These are phyloP conservation scores for Ceratocystis alfenasii DNA, from an alignment of 2,329 filamentous ascomycete species.

Conservation along the genomic window DNA sequence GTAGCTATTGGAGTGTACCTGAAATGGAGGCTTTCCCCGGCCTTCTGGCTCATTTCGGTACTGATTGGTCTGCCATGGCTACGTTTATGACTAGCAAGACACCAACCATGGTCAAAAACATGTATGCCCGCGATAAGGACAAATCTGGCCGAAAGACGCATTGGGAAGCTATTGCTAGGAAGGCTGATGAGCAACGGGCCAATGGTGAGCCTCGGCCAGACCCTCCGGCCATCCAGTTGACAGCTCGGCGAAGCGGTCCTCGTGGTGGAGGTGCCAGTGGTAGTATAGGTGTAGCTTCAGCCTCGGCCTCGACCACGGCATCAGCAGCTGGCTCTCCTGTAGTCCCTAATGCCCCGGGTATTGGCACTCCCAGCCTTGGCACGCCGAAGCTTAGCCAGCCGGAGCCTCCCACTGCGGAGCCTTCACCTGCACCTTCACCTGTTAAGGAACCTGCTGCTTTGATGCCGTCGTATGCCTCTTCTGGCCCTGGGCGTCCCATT, in stretches of 20 bases:
- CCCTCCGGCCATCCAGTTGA: slow-evolving; percentile 43
- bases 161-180: slow-evolving; percentile 47
- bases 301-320: slow-evolving; percentile 6
- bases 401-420: slow-evolving; percentile 18
- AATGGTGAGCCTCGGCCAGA: slow-evolving; percentile 49
- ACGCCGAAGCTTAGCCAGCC: slow-evolving; percentile 16
- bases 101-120: slow-evolving; percentile 72
- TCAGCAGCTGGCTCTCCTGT: slow-evolving; percentile 16
- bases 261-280: slow-evolving; percentile 31
- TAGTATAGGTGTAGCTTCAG: slow-evolving; percentile 27
- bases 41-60: slow-evolving; percentile 62
- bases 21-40: slow-evolving; percentile 67
- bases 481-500: slow-evolving; percentile 4
- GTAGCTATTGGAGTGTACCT: slow-evolving; percentile 79
- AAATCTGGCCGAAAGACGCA: slow-evolving; percentile 38
- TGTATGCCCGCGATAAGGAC: slow-evolving; percentile 52
- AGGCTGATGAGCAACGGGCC: slow-evolving; percentile 45
- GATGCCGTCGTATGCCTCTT: not conserved
- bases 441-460: slow-evolving; percentile 5
- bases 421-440: slow-evolving; percentile 16
- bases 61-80: slow-evolving; percentile 65
- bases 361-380: slow-evolving; percentile 13
- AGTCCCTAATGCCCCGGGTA: slow-evolving; percentile 5
- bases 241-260: slow-evolving; percentile 39
- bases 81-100: slow-evolving; percentile 74